Evolutionary conservation across 345 rosid species (phyloP).

Genomic region (Gossypium bickii): DNA sequence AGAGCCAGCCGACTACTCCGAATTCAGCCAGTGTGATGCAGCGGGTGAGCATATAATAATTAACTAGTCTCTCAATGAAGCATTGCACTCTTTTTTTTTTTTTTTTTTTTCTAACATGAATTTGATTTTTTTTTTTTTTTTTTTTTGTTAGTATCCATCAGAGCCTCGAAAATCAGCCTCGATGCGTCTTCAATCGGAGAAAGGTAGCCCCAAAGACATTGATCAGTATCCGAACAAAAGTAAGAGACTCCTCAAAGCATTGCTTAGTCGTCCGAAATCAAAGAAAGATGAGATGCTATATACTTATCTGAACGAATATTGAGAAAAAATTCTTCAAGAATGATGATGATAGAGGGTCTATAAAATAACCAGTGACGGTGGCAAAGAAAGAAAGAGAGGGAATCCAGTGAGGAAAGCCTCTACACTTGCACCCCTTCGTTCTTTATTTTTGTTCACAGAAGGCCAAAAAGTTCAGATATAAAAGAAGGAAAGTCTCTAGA

Average conservation of each 20-base stretch:
- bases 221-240: conserved; percentile 82
- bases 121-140: not conserved
- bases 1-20: conserved; percentile 59
- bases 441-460: not conserved
- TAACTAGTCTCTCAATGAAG: conserved; percentile 6
- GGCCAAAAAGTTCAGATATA: too few relatives aligned
- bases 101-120: not conserved
- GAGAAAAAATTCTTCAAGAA: conserved; percentile 15
- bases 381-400: not conserved
- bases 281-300: conserved; percentile 85
- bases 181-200: conserved; percentile 56
- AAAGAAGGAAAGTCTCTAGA: too few relatives aligned
- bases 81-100: not conserved
- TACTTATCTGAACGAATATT: conserved; percentile 82
- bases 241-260: conserved; percentile 78
- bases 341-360: not conserved
- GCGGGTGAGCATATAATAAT: conserved; percentile 41
- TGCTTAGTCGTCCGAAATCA: conserved; percentile 88
- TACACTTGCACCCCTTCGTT: conserved; percentile 8
- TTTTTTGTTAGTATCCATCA: conserved; percentile 57
- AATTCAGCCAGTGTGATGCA: conserved; percentile 38
- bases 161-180: conserved; percentile 84
- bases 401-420: not conserved
- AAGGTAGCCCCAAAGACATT: conserved; percentile 44
- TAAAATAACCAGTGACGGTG: not conserved